Conservation (phyloP, 768 basidiomycete genomes). For the Xerocomellus chrysenteron region DNA sequence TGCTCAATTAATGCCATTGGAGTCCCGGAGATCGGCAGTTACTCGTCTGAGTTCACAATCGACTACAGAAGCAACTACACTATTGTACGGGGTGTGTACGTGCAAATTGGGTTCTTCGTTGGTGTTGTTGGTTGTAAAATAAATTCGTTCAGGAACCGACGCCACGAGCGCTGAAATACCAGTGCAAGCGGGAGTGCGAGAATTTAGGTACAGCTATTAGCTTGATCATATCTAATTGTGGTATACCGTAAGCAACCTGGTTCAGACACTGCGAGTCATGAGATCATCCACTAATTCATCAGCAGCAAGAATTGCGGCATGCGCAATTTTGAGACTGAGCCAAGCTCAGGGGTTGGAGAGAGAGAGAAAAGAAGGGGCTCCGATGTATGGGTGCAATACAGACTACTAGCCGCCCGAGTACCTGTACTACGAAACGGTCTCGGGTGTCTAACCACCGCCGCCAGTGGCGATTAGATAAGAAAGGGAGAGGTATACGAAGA, state of each 20-base stretch:
- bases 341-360: background rate
- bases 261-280: background rate
- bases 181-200: background rate
- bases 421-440: no score
- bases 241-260: background rate
- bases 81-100: background rate
- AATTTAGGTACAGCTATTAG: no score
- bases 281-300: background rate
- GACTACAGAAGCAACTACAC: background rate
- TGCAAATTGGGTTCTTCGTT: background rate
- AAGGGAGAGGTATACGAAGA: background rate
- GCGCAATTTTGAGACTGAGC: no score
- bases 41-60: background rate
- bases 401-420: background rate
- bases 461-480: background rate
- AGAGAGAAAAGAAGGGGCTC: background rate
- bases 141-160: background rate
- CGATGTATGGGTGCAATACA: background rate
- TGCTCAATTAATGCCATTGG: slow-evolving; percentile 1
- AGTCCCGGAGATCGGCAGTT: background rate
- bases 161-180: background rate
- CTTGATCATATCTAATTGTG: background rate
- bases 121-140: background rate
- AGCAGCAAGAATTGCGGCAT: background rate
- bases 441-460: background rate